A percentile compares a stretch with the other conserved stretches of the same genome.
Evolutionary conservation across 2,329 filamentous ascomycete species (phyloP).

Genomic region (Colletotrichum sp.): DNA sequence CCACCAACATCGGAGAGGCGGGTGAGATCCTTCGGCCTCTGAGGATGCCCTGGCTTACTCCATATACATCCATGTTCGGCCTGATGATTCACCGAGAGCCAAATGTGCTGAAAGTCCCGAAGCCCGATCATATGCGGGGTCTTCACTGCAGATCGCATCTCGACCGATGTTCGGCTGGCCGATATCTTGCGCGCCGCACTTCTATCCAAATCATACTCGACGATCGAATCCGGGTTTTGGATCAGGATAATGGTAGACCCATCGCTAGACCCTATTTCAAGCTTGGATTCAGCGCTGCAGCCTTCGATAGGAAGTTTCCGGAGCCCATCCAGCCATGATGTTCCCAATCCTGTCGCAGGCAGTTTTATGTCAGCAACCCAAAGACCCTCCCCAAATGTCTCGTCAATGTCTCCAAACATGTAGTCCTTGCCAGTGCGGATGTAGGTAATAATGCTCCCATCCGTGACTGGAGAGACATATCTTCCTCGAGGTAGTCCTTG

Average conservation of each 20-base stretch:
- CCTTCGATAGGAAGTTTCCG: rapidly evolving
- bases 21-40: background rate
- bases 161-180: background rate
- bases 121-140: background rate
- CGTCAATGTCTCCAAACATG: background rate
- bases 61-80: background rate
- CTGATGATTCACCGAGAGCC: background rate
- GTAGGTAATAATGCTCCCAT: background rate
- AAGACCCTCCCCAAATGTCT: background rate
- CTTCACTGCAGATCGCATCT: background rate
- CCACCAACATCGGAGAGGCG: background rate
- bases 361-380: rapidly evolving
- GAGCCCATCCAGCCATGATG: background rate
- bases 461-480: background rate
- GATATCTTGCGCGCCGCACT: background rate
- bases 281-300: background rate
- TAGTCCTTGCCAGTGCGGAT: background rate
- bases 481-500: background rate
- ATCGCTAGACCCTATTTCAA: background rate
- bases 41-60: background rate
- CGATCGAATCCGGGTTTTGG: background rate
- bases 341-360: rapidly evolving
- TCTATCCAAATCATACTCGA: background rate
- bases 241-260: background rate
- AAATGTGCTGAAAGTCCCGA: background rate